Evolutionary conservation across 805 yeast genomes (phyloP), one percentile per base, ranked within the genome.

Genomic region (Lachancea thermotolerans): DNA sequence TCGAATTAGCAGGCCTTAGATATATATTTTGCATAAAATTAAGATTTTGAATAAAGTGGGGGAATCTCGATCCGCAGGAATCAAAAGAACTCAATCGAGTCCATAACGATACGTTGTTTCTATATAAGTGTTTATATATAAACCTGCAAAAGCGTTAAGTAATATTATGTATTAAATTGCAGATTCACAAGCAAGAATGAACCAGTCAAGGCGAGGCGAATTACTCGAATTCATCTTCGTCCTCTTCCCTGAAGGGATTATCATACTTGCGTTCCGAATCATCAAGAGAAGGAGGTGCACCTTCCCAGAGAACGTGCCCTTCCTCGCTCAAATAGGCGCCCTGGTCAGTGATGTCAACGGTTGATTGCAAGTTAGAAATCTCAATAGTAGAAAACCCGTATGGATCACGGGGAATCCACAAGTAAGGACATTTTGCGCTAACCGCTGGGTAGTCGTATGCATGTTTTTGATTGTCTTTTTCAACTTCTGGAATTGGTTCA

Each of bases 381-480:
- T 82, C 79, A 11, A 57, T 60, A 1, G 71, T 66, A 1, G 95
- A 84, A 54, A 87, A 75, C 1, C 98, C 98, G 76, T 79, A 78
- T 9, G 86, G 82, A 62, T 91, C 99, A 47, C 71, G 70, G n/a
- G 97, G 95, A 57, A 91, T 78, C 99, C 99, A 91, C 16, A 91
- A 67, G n/a, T 72, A 70, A 1, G 95, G 95, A 54, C 85, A 75
- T 37, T 71, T 62, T 0, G 82, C 82, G 25, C 78, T 68, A 14
- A 82, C 80, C 6, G 82, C 85, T 2, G 97, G 97, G 58, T 74
- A 76, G 57, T 79, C 78, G 65, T 82, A 91, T 0, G 95, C 93
- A 50, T 76, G 79, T 41, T 75, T 71, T 17, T 50, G 44, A 12
- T 25, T 28, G 10, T 7, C 25, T 47, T 78, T 80, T 16, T 60